Base-by-base conservation (phyloP, 441 rosid species). In the Brassica hybrid region DNA sequence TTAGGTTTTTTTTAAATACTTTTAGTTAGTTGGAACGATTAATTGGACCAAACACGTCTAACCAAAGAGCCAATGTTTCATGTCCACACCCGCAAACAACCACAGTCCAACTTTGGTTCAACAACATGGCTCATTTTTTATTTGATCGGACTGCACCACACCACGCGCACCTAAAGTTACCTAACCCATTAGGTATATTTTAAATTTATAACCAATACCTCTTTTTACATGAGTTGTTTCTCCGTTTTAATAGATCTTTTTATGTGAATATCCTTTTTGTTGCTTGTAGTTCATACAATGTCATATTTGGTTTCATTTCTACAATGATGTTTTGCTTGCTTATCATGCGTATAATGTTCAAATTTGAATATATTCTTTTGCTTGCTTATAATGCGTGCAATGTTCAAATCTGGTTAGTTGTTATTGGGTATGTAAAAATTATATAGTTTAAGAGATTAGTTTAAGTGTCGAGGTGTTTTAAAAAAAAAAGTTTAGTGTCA, bases 11-110 rank as follows among this genome's bases (percentile, higher is more conserved):
- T 27, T 27, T 27, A 27, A 27, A 27, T 63, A 69, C 65, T 52
- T 30, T 34, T 63, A 63, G 75, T 70, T 76, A 25, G 80, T 76
- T 76, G 65, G 70, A 34, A 36, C 16, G 65, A 16, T 62, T 38
- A 36, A 62, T 14, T 69, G 58, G 64, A 14, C 32, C 48, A 38
- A 25, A 69, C 75, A 70, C 75, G 80, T 69, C 41, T 21, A 50
- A 64, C 59, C 56, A 69, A 65, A 41, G 23, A 54, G 36, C 71
- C 59, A 64, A 70, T 64, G 66, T 56, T 61, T 71, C 67, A 27
- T 71, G 50, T 14, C 76, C 61, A 77, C 76, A 64, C 12, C 57
- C 57, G 56, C 75, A 76, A 27, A 34, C 12, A 41, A 14, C 54
- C 63, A 69, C 64, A 25, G 69, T 63, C 65, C 52, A 69, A 63